These are phyloP conservation scores for Melastoma candidum DNA, from an alignment of 441 rosid species.

Conservation along the genomic window DNA sequence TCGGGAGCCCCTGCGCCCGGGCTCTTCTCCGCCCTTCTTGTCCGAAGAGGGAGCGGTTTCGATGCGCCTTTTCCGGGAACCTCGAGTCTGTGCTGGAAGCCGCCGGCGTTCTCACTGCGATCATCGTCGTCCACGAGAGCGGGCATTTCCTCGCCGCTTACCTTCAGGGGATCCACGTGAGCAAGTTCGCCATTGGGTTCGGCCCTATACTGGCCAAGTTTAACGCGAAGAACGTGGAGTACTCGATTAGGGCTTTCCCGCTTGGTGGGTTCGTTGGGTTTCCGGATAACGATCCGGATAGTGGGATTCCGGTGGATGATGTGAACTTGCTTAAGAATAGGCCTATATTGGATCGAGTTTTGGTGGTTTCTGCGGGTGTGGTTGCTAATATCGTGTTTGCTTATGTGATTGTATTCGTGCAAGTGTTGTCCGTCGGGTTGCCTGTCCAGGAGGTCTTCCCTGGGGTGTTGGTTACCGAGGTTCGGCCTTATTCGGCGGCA, in stretches of 20 bases:
- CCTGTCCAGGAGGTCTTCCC: constrained; percentile 89
- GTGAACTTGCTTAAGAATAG: constrained; percentile 75
- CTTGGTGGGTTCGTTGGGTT: constrained; percentile 94
- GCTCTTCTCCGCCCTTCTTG: constrained; percentile 20
- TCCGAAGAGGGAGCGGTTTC: constrained; percentile 24
- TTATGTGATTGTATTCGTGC: constrained; percentile 61
- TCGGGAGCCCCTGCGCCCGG: constrained; percentile 18
- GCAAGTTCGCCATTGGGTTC: constrained; percentile 89
- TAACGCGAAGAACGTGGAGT: constrained; percentile 75
- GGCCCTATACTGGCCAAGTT: constrained; percentile 91
- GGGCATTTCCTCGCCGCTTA: constrained; percentile 91
- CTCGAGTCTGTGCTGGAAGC: constrained; percentile 78
- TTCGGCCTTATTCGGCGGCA: constrained; percentile 72
- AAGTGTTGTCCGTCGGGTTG: constrained; percentile 77
- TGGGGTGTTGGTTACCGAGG: constrained; percentile 86
- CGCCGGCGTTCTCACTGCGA: constrained; percentile 75
- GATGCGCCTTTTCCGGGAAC: constrained; percentile 48
- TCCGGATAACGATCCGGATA: constrained; percentile 92
- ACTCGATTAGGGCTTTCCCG: constrained; percentile 85
- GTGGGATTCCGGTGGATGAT: constrained; percentile 73
- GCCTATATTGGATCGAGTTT: constrained; percentile 64
- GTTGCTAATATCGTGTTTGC: constrained; percentile 83
- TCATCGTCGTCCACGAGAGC: constrained; percentile 75
- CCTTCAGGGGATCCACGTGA: constrained; percentile 88
- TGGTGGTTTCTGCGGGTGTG: constrained; percentile 90